Evolutionary conservation across 2,329 filamentous ascomycete species (phyloP).

Genomic region (Acrocalymma vagum): DNA sequence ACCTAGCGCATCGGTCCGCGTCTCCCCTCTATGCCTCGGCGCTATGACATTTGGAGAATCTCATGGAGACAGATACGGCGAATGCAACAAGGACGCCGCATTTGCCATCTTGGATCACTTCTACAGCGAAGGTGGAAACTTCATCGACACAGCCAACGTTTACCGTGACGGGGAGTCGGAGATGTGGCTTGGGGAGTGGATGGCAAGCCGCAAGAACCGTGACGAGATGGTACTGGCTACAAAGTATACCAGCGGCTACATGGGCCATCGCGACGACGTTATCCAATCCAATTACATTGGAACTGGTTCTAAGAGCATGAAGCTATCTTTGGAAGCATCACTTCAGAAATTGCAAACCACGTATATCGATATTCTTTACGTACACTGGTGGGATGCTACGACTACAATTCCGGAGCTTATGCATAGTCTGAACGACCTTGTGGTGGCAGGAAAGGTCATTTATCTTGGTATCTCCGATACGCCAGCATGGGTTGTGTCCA

Average conservation of each 20-base stretch:
- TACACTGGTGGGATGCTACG: conserved; percentile 54
- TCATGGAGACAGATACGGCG: conserved; percentile 68
- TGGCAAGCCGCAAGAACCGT: conserved; percentile 45
- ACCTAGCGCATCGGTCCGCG: conserved; percentile 68
- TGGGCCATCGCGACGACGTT: conserved; percentile 2
- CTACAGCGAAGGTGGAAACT: conserved; percentile 74
- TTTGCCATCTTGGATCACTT: conserved; percentile 74
- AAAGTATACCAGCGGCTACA: conserved; percentile 44
- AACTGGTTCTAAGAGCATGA: conserved; percentile 26
- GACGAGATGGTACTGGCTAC: conserved; percentile 54
- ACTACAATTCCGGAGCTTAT: conserved; percentile 55
- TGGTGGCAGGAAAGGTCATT: conserved; percentile 52
- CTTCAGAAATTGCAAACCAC: conserved; percentile 57
- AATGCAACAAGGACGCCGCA: conserved; percentile 69
- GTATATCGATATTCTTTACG: conserved; percentile 67
- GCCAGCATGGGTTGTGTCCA: conserved; percentile 49
- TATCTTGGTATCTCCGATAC: conserved; percentile 56
- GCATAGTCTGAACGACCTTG: conserved; percentile 52
- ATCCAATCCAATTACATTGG: conserved; percentile 25
- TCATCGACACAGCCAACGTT: conserved; percentile 69
- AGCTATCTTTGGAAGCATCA: conserved; percentile 16
- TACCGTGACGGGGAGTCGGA: conserved; percentile 53
- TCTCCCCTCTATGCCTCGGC: conserved; percentile 61
- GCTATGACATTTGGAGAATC: conserved; percentile 71
- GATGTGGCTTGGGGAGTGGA: conserved; percentile 55